Base-by-base conservation (phyloP, 176 grass and related monocot species). In the Ampelocalamus luodianensis region DNA sequence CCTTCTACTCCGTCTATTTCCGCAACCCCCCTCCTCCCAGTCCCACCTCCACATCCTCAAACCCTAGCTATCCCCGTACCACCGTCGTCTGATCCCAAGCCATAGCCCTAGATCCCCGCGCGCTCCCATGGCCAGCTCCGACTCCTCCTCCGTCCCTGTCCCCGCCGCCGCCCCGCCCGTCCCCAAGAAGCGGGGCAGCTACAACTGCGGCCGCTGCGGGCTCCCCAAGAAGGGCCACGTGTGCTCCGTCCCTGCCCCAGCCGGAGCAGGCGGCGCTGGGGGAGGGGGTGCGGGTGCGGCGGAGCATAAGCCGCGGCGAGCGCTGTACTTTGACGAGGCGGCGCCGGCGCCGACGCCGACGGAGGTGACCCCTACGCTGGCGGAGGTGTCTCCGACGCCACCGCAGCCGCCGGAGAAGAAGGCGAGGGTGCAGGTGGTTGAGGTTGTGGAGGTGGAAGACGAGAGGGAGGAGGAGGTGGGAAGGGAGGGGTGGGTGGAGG, bases 211-310 rank as follows among this genome's bases (percentile, higher is more conserved):
- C 65, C 85, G 93, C 0, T 98, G 93, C 51, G 96, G 96, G 6
- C 72, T 89, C 3, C 96, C 96, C 73, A 98, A 95, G 85, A 95
- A 93, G 90, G 96, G 96, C 89, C 93, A 98, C 72, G 83, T 90
- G 23, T 98, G 96, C 82, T 0, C 87, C 72, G 11, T 84, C 65
- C 15, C 83, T 7, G 55, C 60, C 3, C 15, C 83, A 0, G 68
- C 62, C 0, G 23, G 37, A 34, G n/a, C 34, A 38, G 42, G 34
- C 37, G 64, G 24, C 1, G 61, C 8, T 10, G 12, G 20, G 3
- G 43, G 29, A 2, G 76, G 46, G 69, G 64, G 51, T 8, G 34
- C 67, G 69, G 64, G 51, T 8, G 40, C 67, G 5, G 55, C 42
- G 71, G 81, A 82, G 38, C 56, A 58, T 34, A 82, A 84, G 74